Conservation (phyloP, 495 filamentous ascomycete genomes). For the Penicillium argentinense region DNA sequence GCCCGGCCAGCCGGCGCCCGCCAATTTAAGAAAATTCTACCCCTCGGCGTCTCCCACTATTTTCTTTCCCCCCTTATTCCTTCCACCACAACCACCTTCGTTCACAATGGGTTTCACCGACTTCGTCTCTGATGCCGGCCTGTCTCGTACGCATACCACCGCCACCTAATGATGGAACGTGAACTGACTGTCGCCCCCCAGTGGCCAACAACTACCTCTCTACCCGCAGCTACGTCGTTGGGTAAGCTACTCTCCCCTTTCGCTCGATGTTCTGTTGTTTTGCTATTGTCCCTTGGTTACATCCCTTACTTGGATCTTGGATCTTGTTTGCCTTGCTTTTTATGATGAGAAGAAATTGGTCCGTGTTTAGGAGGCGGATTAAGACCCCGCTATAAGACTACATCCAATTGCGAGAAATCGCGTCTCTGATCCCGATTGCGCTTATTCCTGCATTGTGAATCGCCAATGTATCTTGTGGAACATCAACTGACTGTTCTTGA, state of each 20-base stretch:
- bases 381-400: constrained; percentile 94
- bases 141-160: constrained; percentile 65
- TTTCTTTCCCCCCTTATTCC: constrained; percentile 17
- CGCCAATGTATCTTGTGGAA: constrained; percentile 3
- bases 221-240: constrained; percentile 89
- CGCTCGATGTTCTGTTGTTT: constrained; percentile 9
- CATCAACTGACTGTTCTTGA: constrained; percentile 32
- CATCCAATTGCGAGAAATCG: constrained; percentile 72
- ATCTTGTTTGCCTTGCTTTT: constrained; percentile 20
- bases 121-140: constrained; percentile 81
- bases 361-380: constrained; percentile 99
- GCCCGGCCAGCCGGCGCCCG: too few relatives aligned
- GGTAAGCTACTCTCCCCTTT: constrained; percentile 57
- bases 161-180: constrained; percentile 20
- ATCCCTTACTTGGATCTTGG: constrained; percentile 8
- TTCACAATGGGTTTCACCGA: constrained; percentile 93
- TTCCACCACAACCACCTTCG: constrained; percentile 19
- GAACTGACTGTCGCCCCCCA: constrained; percentile 48
- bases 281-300: constrained; percentile 8
- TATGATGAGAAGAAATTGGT: constrained; percentile 93
- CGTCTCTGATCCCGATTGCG: constrained; percentile 68
- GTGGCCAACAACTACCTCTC: constrained; percentile 91
- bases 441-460: constrained; percentile 7
- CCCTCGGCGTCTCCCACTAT: constrained; percentile 25
- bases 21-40: constrained; percentile 37